Conservation (phyloP, 805 yeast genomes). For the Tetrapisispora iriomotensis region DNA sequence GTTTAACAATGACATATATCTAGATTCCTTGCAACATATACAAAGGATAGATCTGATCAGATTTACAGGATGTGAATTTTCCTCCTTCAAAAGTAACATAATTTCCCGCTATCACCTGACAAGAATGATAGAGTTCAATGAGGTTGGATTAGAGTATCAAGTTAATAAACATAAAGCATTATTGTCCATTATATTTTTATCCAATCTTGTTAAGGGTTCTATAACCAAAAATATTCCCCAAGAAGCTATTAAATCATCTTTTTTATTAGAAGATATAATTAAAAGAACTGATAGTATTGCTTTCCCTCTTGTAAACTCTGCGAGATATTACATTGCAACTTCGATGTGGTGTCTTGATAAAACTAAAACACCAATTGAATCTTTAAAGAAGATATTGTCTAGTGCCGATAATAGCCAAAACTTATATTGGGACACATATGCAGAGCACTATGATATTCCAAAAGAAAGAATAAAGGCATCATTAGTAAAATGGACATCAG, state of each 20-base stretch:
- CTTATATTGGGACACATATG: background rate
- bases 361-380: constrained; percentile 44
- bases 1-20: background rate
- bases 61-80: constrained; percentile 7
- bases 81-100: constrained; percentile 8
- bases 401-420: background rate
- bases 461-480: constrained; percentile 28
- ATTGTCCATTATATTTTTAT: constrained; percentile 5
- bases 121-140: constrained; percentile 2
- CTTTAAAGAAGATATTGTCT: constrained; percentile 33
- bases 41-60: constrained; percentile 2
- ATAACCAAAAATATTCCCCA: constrained; percentile 12
- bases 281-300: background rate
- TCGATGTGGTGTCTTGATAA: constrained; percentile 60
- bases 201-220: constrained; percentile 7
- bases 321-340: constrained; percentile 35
- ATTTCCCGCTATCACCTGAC: constrained; percentile 14
- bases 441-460: constrained; percentile 9
- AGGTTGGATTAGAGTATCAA: too few relatives aligned
- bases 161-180: background rate
- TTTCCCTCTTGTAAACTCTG: constrained; percentile 28
- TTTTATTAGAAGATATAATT: constrained; percentile 9
- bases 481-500: constrained; percentile 60
- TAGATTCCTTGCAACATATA: constrained; percentile 1
- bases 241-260: constrained; percentile 15